A percentile compares a stretch with the other conserved stretches of the same genome.
These are phyloP conservation scores for Ophiostoma populinum DNA, from an alignment of 2,329 filamentous ascomycete genomes.

Conservation along the genomic window DNA sequence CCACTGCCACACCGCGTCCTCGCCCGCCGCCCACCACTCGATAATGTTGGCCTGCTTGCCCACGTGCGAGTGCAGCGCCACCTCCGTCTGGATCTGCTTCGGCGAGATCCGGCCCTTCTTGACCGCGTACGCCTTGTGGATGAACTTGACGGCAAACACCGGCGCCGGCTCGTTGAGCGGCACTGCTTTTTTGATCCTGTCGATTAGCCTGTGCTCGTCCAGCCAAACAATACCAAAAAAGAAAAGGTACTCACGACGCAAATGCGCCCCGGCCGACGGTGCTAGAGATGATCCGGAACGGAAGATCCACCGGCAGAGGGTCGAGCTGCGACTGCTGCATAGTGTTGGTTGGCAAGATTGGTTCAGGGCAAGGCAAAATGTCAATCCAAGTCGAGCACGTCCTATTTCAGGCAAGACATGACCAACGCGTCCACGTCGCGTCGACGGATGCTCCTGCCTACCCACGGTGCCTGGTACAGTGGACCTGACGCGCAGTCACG, in stretches of 20 bases:
- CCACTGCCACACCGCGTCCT: constrained; percentile 82
- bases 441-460: no score
- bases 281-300: constrained; percentile 88
- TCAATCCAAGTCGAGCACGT: no score
- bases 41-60: constrained; percentile 88
- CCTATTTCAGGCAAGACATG: no score
- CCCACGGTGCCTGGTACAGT: no score
- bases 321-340: constrained; percentile 72
- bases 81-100: constrained; percentile 84
- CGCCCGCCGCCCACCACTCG: constrained; percentile 73
- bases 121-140: constrained; percentile 90
- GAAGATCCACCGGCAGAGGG: constrained; percentile 67
- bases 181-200: constrained; percentile 81
- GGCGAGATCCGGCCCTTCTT: constrained; percentile 74
- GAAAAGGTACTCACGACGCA: constrained; percentile 62
- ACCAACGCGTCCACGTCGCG: no score
- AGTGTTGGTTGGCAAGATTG: no score
- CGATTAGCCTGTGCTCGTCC: constrained; percentile 7
- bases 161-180: constrained; percentile 52
- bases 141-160: constrained; percentile 94
- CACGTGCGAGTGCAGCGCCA: constrained; percentile 74
- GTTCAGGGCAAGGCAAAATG: no score
- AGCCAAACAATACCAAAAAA: not conserved
- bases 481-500: no score
- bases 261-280: constrained; percentile 95